These are phyloP conservation scores for Diaporthe ilicicola DNA, from an alignment of 2,329 filamentous ascomycete genomes.

Conservation along the genomic window DNA sequence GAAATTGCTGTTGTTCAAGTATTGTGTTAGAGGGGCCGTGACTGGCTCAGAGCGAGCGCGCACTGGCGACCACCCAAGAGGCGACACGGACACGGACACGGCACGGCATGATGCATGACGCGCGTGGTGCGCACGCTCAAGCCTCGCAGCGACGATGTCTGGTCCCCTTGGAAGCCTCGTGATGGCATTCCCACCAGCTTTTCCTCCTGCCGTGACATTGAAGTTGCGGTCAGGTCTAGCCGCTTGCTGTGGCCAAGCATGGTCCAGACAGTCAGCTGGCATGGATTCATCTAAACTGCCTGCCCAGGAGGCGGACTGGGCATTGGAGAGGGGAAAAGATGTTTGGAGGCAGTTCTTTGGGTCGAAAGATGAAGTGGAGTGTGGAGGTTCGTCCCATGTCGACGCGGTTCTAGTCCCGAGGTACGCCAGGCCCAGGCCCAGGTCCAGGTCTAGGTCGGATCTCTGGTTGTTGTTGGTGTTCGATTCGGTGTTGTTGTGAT, in stretches of 20 bases:
- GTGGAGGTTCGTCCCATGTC: not conserved
- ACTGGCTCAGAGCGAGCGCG: constrained; percentile 13
- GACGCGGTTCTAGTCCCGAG: not conserved
- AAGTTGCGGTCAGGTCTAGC: constrained; percentile 13
- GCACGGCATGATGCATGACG: constrained; percentile 16
- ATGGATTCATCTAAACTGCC: not conserved
- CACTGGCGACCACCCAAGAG: not conserved
- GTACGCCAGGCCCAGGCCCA: not conserved
- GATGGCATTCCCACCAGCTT: not conserved
- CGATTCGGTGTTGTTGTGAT: not conserved
- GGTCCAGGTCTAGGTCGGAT: not conserved
- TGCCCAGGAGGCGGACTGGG: constrained; percentile 4
- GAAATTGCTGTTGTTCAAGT: constrained; percentile 25
- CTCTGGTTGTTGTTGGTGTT: no score
- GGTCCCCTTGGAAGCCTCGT: not conserved
- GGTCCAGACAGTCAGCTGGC: not conserved
- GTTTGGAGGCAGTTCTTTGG: not conserved
- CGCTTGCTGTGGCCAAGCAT: no score
- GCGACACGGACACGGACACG: not conserved
- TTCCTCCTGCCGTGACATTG: not conserved
- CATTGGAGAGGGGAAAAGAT: not conserved
- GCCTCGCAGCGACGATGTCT: not conserved
- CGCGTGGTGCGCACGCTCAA: constrained; percentile 8
- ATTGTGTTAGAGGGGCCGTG: not conserved
- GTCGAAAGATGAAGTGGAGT: not conserved